phyloP scores from a whole-genome alignment of 148 eudicot genomes.

The Camellia granthamiana region DNA sequence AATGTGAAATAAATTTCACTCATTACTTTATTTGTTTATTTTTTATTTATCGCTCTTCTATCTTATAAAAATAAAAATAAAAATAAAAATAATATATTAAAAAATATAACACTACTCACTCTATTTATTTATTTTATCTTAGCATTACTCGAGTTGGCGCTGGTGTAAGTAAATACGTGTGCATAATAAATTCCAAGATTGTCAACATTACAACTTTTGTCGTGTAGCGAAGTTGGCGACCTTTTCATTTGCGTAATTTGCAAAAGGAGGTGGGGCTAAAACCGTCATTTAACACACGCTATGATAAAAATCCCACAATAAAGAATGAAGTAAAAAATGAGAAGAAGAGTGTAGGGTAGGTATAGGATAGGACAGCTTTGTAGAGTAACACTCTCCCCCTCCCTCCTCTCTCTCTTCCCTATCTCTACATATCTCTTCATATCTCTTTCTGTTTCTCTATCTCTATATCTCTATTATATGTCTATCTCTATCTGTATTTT shows the following conservation, averaged over 20 bases:
- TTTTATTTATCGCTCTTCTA: too few relatives aligned
- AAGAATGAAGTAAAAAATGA: constrained; percentile 14
- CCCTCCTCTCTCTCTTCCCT: constrained; percentile 11
- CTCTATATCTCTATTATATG: background rate
- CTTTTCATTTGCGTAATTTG: constrained; percentile 12
- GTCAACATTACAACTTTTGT: constrained; percentile 15
- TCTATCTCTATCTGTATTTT: background rate
- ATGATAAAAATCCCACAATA: constrained; percentile 22
- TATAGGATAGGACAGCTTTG: constrained; percentile 45
- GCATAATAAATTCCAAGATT: too few relatives aligned
- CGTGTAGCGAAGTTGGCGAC: constrained; percentile 19
- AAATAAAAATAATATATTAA: too few relatives aligned
- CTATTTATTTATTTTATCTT: too few relatives aligned
- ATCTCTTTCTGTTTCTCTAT: constrained; percentile 17
- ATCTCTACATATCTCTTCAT: background rate
- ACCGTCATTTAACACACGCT: constrained; percentile 9
- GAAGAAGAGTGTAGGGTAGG: constrained; percentile 34
- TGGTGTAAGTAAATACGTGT: too few relatives aligned
- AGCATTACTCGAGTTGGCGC: too few relatives aligned
- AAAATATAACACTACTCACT: too few relatives aligned
- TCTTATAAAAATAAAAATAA: too few relatives aligned
- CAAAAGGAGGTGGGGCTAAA: constrained; percentile 8
- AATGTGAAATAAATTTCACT: too few relatives aligned
- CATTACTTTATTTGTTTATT: too few relatives aligned
- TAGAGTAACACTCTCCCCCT: constrained; percentile 18